Evolutionary conservation across 2,329 filamentous ascomycete species (phyloP), one percentile per base, ranked within the genome.

Genomic region (Phyllosticta paracitricarpa): DNA sequence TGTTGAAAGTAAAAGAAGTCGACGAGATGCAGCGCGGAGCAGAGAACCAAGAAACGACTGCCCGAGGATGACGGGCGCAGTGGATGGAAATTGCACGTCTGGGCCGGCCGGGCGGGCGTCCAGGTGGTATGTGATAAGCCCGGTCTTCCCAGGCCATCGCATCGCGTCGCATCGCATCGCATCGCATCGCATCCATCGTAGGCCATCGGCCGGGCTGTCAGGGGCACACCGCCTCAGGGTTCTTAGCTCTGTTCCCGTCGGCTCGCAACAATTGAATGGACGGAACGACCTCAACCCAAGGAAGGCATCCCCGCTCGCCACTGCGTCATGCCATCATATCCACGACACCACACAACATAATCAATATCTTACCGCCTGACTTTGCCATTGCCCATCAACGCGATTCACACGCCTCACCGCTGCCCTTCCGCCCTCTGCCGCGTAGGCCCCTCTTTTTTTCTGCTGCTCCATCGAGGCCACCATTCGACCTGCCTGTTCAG

Each of bases 291-390:
- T 28, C 26, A 30, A 28, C 24, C 58, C 58, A 2, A n/a, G 17
- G 24, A 2, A n/a, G 17, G 24, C 58, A 24, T 61, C 40, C 40
- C 40, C 40, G 40, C 17, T n/a, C 51, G 58, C 54, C 58, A 53
- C 58, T 56, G 53, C 58, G 54, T 52, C 58, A 61, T 61, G 24
- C n/a, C 19, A 5, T 12, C 33, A 35, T 35, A 35, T 35, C 33
- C 33, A 35, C 33, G 33, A 35, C 33, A 35, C 33, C 14, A 10
- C 14, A 10, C 33, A 40, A 40, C n/a, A n/a, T n/a, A n/a, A 14
- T 40, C 33, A 40, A 40, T 17, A 4, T 12, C 12, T 14, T 40
- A 40, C 28, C 6, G 6, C 28, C 28, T 30, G 4, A 30, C 28
- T 4, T 10, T 40, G 4, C 33, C 33, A 17, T 17, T 40, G 30